phyloP scores from a whole-genome alignment of 768 basidiomycete species.

The Xerocomellus intermedius region DNA sequence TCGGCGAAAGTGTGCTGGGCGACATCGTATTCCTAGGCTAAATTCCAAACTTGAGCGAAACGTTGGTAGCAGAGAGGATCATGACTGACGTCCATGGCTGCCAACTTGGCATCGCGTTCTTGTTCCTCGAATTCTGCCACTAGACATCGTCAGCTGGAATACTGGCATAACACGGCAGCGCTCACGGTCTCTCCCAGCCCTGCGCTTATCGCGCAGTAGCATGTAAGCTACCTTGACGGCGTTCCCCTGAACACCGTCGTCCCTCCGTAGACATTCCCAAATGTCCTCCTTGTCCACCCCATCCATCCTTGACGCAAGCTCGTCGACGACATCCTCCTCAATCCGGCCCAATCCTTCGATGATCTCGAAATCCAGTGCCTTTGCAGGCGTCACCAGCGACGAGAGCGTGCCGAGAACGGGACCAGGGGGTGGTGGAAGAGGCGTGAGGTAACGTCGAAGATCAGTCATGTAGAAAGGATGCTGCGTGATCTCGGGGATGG shows the following conservation, averaged over 20 bases:
- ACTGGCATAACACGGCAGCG: constrained; percentile 12
- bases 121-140: constrained; percentile 81
- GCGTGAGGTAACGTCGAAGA: constrained; percentile 81
- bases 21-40: constrained; percentile 74
- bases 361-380: constrained; percentile 72
- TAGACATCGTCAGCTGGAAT: constrained; percentile 31
- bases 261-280: constrained; percentile 78
- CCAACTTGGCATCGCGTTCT: constrained; percentile 78
- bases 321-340: constrained; percentile 88
- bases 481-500: constrained; percentile 84
- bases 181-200: constrained; percentile 83
- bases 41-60: constrained; percentile 4
- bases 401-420: constrained; percentile 75
- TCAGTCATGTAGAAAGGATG: constrained; percentile 90
- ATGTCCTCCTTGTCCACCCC: constrained; percentile 82
- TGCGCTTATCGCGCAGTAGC: constrained; percentile 84
- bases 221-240: constrained; percentile 96
- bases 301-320: constrained; percentile 67
- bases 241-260: constrained; percentile 86
- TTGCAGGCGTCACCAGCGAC: constrained; percentile 66
- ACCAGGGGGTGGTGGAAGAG: constrained; percentile 74
- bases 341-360: constrained; percentile 92
- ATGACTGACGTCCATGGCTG: constrained; percentile 75
- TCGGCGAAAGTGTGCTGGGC: constrained; percentile 64
- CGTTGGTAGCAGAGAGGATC: neutral